Evolutionary conservation across 208 protist species (phyloP).

Genomic region (Plasmodiophora brassicae): DNA sequence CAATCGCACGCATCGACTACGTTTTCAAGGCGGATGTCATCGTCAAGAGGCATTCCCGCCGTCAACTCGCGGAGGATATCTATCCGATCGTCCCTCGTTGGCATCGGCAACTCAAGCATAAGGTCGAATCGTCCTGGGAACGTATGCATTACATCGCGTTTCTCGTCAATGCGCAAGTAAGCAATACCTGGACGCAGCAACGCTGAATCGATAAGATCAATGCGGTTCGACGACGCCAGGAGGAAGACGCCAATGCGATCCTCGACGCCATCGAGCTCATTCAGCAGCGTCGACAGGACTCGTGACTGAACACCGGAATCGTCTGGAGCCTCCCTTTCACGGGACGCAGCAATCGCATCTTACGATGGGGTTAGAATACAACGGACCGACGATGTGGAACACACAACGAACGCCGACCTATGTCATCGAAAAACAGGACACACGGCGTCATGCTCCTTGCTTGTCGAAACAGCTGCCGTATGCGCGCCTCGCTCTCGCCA

Average conservation of each 20-base stretch:
- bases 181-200: constrained; percentile 37
- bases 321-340: not conserved
- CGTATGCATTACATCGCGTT: too few species aligned
- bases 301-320: constrained; percentile 26
- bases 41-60: too few species aligned
- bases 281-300: constrained; percentile 38
- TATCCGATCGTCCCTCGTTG: not conserved
- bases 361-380: too few species aligned
- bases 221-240: constrained; percentile 35
- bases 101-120: not conserved
- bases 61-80: too few species aligned
- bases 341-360: constrained; percentile 14
- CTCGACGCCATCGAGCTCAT: constrained; percentile 39
- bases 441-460: not conserved
- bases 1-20: too few species aligned
- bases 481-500: constrained; percentile 1
- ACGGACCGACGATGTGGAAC: not conserved
- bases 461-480: not conserved
- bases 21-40: too few species aligned
- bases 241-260: not conserved
- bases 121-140: constrained; percentile 15
- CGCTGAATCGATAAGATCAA: constrained; percentile 37
- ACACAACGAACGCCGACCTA: not conserved
- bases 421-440: not conserved
- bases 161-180: too few species aligned